Conservation (phyloP, 768 basidiomycete genomes). For the Collybia sp. region DNA sequence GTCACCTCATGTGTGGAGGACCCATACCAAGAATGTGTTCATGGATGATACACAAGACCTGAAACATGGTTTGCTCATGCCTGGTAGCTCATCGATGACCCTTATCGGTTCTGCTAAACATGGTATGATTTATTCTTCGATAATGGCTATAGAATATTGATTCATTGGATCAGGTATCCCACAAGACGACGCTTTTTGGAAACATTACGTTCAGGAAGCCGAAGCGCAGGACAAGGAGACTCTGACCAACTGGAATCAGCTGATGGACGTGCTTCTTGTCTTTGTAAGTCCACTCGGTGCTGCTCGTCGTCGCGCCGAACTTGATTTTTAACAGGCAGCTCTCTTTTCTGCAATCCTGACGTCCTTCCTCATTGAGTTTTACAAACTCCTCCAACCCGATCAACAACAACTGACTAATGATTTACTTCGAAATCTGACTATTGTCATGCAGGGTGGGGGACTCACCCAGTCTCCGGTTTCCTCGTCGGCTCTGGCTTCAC, state of each 20-base stretch:
- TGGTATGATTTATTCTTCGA: too few species aligned
- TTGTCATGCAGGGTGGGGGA: conserved; percentile 6
- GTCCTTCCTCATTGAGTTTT: conserved; percentile 18
- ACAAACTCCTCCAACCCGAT: conserved; percentile 10
- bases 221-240: conserved; percentile 11
- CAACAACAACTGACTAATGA: conserved; percentile 1
- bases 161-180: too few species aligned
- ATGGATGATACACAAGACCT: too few species aligned
- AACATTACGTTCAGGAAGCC: conserved; percentile 15
- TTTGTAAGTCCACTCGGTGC: conserved; percentile 10
- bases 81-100: too few species aligned
- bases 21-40: too few species aligned
- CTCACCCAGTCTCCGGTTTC: background rate
- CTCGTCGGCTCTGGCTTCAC: background rate
- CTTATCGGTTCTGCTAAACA: too few species aligned
- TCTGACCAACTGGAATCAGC: conserved; percentile 12
- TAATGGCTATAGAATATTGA: too few species aligned
- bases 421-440: conserved; percentile 11
- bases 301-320: background rate
- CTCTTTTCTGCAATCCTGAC: conserved; percentile 17
- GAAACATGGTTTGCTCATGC: too few species aligned
- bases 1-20: too few species aligned
- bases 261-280: conserved; percentile 14
- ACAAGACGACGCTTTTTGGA: conserved; percentile 9
- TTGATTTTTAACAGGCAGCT: conserved; percentile 10